phyloP scores from a whole-genome alignment of 169 alveolate genomes.

The Perkinsus olseni region DNA sequence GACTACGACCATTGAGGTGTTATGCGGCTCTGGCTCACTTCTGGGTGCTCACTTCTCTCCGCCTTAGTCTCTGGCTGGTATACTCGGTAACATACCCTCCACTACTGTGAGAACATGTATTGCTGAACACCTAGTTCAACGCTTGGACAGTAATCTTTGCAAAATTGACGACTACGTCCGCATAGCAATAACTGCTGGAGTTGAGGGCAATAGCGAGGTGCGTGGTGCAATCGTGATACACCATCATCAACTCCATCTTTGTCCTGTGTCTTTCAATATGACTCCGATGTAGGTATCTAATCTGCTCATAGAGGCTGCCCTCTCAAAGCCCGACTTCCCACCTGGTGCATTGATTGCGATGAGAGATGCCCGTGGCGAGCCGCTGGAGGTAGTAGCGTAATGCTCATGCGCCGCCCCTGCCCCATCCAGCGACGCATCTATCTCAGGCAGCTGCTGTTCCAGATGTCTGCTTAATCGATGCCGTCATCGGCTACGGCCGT shows the following conservation, averaged over 20 bases:
- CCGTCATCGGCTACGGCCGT: neutral
- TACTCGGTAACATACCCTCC: neutral
- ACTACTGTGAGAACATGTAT: neutral
- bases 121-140: neutral
- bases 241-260: neutral
- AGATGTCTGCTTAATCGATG: neutral
- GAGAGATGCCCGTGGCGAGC: neutral
- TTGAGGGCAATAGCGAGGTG: neutral
- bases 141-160: neutral
- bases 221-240: neutral
- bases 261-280: neutral
- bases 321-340: neutral
- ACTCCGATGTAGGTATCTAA: neutral
- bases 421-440: neutral
- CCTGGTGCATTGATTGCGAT: neutral
- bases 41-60: neutral
- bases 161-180: neutral
- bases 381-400: neutral
- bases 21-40: neutral
- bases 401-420: too few relatives aligned
- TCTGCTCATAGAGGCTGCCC: neutral
- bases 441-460: neutral
- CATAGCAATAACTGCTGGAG: neutral
- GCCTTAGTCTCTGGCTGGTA: neutral
- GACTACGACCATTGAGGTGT: neutral